Evolutionary conservation across 805 yeast species (phyloP), one percentile per base, ranked within the genome.

Genomic region (Spathaspora gorwiae): DNA sequence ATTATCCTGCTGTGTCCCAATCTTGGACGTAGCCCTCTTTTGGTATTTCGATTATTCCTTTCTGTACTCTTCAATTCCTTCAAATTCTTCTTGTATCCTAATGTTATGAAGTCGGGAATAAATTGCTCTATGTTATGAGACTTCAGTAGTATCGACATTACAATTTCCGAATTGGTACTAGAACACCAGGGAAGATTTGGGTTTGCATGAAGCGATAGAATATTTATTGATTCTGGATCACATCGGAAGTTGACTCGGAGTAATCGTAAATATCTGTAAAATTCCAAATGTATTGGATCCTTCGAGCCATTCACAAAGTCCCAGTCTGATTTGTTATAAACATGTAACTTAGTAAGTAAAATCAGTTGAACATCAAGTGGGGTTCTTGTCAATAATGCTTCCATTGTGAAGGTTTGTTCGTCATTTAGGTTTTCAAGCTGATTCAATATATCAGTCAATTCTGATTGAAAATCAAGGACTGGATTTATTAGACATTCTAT

Each of bases 131-230:
- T 19, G n/a, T 7, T 12, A 15, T 39, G 29, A 39, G 7, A 6
- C 15, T n/a, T 6, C 29, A 7, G 13, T 33, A 43, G n/a, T 34
- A 38, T 48, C 7, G 43, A 32, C 29, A 19, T 26, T 11, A 44
- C 43, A 6, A 53, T 38, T 8, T 39, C n/a, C 14, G 59, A 39
- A 38, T 54, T 55, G 29, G 35, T 43, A 3, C 19, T 9, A 2
- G 48, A 44, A 3, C 57, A 43, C 71, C 72, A 67, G 1, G 71
- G 68, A 5, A 59, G 55, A 37, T 57, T 26, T 1, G 68, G 66
- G 39, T 66, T 64, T 29, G 47, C 26, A 43, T 62, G 65, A 15
- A 41, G 50, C 1, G 66, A 55, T 19, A 51, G n/a, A 12, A 40
- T 8, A 6, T 19, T 27, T 10, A 43, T 37, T 15, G 47, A 11